Evolutionary conservation across 1,284 basidiomycete genomes (phyloP).

Genomic region (Leccinum huronense): DNA sequence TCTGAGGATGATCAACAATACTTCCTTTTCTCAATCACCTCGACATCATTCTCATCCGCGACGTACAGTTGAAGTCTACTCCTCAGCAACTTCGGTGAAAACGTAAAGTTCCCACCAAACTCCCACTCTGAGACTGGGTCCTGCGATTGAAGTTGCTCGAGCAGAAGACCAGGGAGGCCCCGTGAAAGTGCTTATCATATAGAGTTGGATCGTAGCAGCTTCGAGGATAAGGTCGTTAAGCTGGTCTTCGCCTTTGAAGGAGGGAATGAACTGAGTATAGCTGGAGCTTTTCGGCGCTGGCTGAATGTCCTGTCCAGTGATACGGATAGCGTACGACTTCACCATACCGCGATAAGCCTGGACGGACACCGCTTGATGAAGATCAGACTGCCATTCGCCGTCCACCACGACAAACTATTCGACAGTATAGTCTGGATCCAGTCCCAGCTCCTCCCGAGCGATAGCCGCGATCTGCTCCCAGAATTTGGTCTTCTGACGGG

Average conservation of each 20-base stretch:
- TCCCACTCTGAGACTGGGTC: slow-evolving; percentile 67
- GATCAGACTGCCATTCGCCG: slow-evolving; percentile 53
- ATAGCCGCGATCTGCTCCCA: slow-evolving; percentile 66
- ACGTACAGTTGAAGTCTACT: slow-evolving; percentile 53
- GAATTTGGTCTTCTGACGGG: slow-evolving; percentile 56
- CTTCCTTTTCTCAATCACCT: slow-evolving; percentile 47
- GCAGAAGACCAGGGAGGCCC: slow-evolving; percentile 52
- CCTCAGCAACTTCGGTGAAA: slow-evolving; percentile 54
- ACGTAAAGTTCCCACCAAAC: slow-evolving; percentile 80
- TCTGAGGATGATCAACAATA: slow-evolving; percentile 77
- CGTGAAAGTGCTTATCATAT: slow-evolving; percentile 53
- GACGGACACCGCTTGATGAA: slow-evolving; percentile 58
- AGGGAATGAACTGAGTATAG: slow-evolving; percentile 53
- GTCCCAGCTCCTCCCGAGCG: slow-evolving; percentile 62
- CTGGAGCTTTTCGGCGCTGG: slow-evolving; percentile 47
- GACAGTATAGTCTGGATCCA: slow-evolving; percentile 61
- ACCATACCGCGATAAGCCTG: slow-evolving; percentile 71
- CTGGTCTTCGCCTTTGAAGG: slow-evolving; percentile 58
- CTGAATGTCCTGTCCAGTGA: slow-evolving; percentile 70
- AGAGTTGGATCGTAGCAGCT: slow-evolving; percentile 69
- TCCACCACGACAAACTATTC: slow-evolving; percentile 48
- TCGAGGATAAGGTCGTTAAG: slow-evolving; percentile 64
- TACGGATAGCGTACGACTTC: slow-evolving; percentile 73
- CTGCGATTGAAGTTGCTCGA: slow-evolving; percentile 65
- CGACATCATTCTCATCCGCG: slow-evolving; percentile 41